Conservation (phyloP, 306 rosid species). For the Casuarina cunninghamiana region DNA sequence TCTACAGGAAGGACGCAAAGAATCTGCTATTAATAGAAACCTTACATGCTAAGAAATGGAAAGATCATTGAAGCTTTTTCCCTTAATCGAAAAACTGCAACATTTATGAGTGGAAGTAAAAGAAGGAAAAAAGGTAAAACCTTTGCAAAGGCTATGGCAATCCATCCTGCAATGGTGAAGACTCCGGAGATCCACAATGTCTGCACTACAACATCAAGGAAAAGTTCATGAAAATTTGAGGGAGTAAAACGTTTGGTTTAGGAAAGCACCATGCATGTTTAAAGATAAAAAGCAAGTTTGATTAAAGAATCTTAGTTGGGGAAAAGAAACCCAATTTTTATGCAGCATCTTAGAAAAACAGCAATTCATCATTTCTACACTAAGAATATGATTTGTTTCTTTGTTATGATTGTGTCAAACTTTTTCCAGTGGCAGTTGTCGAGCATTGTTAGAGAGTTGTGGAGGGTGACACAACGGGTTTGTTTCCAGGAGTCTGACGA, state of each 20-base stretch:
- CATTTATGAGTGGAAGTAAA: background rate
- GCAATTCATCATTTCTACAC: too few species aligned
- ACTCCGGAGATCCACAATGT: conserved; percentile 71
- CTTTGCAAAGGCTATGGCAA: conserved; percentile 58
- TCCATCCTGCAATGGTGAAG: conserved; percentile 77
- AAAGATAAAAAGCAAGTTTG: background rate
- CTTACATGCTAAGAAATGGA: too few species aligned
- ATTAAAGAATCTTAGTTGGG: conserved; percentile 46
- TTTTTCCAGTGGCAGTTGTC: too few species aligned
- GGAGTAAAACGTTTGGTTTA: background rate
- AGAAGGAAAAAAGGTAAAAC: conserved; percentile 24
- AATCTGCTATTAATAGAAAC: background rate
- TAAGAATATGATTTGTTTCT: too few species aligned
- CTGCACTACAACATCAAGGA: conserved; percentile 35
- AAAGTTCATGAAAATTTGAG: background rate
- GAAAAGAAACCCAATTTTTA: too few species aligned
- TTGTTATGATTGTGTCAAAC: too few species aligned
- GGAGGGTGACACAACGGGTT: too few species aligned
- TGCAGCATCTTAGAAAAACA: too few species aligned
- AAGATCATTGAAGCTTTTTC: background rate
- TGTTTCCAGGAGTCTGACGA: too few species aligned
- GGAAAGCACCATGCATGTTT: too few species aligned
- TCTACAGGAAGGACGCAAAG: conserved; percentile 43
- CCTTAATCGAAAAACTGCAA: background rate
- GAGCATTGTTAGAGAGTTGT: too few species aligned